Evolutionary conservation across 1,139 yeast genomes (phyloP).

Genomic region (Chernovozyma sophiae-reginae): DNA sequence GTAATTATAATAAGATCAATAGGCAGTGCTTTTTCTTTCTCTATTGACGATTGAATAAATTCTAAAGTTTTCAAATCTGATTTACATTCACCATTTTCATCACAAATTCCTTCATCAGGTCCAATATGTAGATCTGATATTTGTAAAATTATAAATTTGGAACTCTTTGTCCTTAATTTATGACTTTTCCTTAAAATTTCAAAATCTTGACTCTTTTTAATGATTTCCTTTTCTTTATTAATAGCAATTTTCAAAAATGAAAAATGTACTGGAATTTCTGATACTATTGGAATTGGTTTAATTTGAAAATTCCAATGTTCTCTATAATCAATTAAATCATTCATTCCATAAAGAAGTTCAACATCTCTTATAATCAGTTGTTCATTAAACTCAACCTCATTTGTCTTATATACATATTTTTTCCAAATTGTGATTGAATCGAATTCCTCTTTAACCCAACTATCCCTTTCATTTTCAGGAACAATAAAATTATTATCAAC

Average conservation of each 20-base stretch:
- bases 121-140: constrained; percentile 41
- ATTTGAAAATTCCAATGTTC: constrained; percentile 16
- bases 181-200: constrained; percentile 2
- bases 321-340: constrained; percentile 17
- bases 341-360: constrained; percentile 19
- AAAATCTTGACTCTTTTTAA: constrained; percentile 1
- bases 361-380: constrained; percentile 13
- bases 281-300: constrained; percentile 10
- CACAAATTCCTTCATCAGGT: constrained; percentile 24
- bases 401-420: constrained; percentile 1
- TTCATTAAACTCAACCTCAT: not conserved
- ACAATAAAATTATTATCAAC: not conserved
- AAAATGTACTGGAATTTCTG: constrained; percentile 13
- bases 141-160: constrained; percentile 32
- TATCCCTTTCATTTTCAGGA: constrained; percentile 5
- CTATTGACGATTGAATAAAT: constrained; percentile 25
- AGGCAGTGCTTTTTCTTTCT: constrained; percentile 23
- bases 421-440: constrained; percentile 8
- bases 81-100: constrained; percentile 13
- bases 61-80: constrained; percentile 28
- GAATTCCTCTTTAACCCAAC: constrained; percentile 5
- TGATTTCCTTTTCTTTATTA: constrained; percentile 4
- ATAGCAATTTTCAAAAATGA: constrained; percentile 9
- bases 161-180: constrained; percentile 5
- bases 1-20: constrained; percentile 34